Conservation (phyloP, 2,329 filamentous ascomycete genomes). For the Incumbomyces lentus region DNA sequence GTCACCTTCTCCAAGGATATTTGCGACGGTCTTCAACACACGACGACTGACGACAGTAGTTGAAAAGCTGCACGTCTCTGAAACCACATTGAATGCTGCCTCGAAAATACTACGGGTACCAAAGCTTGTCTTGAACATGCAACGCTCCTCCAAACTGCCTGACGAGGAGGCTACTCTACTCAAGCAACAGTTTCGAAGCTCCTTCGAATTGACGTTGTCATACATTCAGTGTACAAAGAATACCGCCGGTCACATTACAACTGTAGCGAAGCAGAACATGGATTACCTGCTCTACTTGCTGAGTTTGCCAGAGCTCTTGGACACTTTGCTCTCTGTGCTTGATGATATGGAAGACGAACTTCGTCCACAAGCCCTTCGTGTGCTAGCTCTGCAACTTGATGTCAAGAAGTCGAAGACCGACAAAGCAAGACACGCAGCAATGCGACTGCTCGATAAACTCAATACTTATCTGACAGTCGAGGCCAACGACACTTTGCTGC, state of each 20-base stretch:
- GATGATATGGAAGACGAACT: constrained; percentile 52
- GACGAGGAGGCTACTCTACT: constrained; percentile 5
- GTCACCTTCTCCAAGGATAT: constrained; percentile 62
- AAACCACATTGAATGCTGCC: constrained; percentile 29
- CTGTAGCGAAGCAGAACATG: constrained; percentile 54
- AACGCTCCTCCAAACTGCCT: constrained; percentile 7
- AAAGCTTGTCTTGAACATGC: constrained; percentile 10
- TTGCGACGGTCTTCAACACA: constrained; percentile 59
- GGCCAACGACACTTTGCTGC: constrained; percentile 63
- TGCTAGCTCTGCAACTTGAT: constrained; percentile 70
- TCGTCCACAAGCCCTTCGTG: constrained; percentile 67
- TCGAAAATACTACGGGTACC: constrained; percentile 12
- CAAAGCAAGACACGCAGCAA: constrained; percentile 11
- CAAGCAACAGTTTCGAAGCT: constrained; percentile 16
- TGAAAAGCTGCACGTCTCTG: constrained; percentile 28
- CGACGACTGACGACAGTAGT: constrained; percentile 27
- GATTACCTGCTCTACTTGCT: constrained; percentile 73
- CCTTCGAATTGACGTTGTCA: constrained; percentile 21
- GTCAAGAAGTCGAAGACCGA: constrained; percentile 60
- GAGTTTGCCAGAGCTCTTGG: constrained; percentile 79
- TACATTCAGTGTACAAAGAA: constrained; percentile 12
- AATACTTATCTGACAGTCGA: constrained; percentile 66
- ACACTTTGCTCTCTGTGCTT: constrained; percentile 72
- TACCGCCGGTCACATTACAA: constrained; percentile 21
- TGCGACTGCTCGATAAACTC: constrained; percentile 65